Base-by-base conservation (phyloP, 2,329 filamentous ascomycete genomes). In the Aspergillus proliferans region DNA sequence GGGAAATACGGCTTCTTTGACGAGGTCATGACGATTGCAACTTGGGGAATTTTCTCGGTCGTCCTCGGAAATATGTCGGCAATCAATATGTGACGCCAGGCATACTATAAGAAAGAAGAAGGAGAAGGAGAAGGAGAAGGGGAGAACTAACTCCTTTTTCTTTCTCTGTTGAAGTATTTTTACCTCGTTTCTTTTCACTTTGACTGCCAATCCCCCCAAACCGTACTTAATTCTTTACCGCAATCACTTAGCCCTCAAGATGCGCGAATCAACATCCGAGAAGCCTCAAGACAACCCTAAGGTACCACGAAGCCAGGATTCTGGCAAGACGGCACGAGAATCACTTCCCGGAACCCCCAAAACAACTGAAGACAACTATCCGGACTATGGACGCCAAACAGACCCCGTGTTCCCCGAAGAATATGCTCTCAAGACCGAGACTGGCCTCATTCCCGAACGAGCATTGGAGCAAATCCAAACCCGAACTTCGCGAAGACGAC, bases 361-460 rank as follows among this genome's bases (percentile, higher is more conserved):
- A 26, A 26, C 7, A 10, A 26, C 9, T 15, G 34, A n/a, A 6
- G 34, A 15, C 34, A 36, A 15, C 34, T n/a, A 36, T 36, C 14
- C 34, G 34, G 34, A 15, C 14, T 36, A 36, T 24, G 58, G 59
- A 45, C 56, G 56, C 3, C 46, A 51, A 26, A 41, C 51, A 12
- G 38, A 57, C 2, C 61, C 62, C 3, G 48, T 54, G 0, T 60
- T 59, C 12, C 58, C 58, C 0, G 58, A 60, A 14, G 58, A 60
- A 42, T 60, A 60, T 36, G 47, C 43, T 3, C 26, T 60, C 26
- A 56, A 60, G 49, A 60, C 58, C 1, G 46, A 22, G n/a, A 56
- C 56, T 7, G 58, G 58, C 24, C 33, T 59, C n/a, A 56, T 60
- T 43, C 53, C 52, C 21, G 38, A 59, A 51, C 28, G 19, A 15